phyloP scores from a whole-genome alignment of 495 filamentous ascomycete genomes.

The Monascus purpureus region DNA sequence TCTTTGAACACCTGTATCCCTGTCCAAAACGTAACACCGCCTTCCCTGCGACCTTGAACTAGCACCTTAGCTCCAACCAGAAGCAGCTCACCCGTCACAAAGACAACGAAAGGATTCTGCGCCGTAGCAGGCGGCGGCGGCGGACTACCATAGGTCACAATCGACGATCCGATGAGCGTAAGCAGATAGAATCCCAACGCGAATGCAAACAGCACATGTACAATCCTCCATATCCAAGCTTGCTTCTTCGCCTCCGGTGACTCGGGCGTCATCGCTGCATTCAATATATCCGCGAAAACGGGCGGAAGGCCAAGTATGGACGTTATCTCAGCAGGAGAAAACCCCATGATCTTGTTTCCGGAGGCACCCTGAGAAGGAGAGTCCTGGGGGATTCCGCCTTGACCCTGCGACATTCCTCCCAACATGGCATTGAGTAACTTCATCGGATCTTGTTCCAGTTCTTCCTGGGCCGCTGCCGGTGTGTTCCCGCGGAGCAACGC shows the following conservation, averaged over 20 bases:
- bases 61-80: constrained; percentile 55
- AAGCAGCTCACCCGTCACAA: constrained; percentile 67
- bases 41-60: constrained; percentile 30
- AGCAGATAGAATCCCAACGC: constrained; percentile 56
- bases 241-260: constrained; percentile 30
- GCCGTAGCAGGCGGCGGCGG: constrained; percentile 51
- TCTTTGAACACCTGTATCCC: constrained; percentile 45
- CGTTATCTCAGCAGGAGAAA: constrained; percentile 19
- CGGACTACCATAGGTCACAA: constrained; percentile 27
- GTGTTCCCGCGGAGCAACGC: constrained; percentile 24
- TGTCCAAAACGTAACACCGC: constrained; percentile 32
- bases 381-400: constrained; percentile 8
- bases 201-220: constrained; percentile 64
- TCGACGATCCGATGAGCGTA: constrained; percentile 20
- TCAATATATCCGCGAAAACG: constrained; percentile 29
- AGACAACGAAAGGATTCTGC: constrained; percentile 58
- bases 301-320: constrained; percentile 28
- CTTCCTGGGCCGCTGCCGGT: constrained; percentile 17
- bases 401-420: constrained; percentile 24
- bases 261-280: constrained; percentile 13
- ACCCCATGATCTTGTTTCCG: constrained; percentile 10
- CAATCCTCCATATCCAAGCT: constrained; percentile 52
- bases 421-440: constrained; percentile 48
- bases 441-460: constrained; percentile 40
- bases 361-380: constrained; percentile 4